Evolutionary conservation across 75 land plant species (phyloP).

Genomic region (Azolla pinnata): DNA sequence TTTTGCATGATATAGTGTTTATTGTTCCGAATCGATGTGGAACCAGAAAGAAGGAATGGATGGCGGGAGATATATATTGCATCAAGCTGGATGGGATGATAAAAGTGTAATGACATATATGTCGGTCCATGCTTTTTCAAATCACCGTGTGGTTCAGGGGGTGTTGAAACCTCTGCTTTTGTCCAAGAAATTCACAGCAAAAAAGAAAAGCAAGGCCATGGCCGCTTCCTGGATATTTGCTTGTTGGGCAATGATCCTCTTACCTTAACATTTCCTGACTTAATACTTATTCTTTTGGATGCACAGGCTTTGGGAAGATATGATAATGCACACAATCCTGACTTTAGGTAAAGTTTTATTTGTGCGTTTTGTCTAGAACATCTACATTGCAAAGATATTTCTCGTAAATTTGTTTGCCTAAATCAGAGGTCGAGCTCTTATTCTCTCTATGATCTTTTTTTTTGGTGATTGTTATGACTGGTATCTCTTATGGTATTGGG

Average conservation of each 20-base stretch:
- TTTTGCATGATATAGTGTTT: too few relatives aligned
- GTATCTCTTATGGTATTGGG: not conserved
- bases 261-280: conserved; percentile 30
- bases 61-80: conserved; percentile 26
- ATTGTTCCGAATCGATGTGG: too few relatives aligned
- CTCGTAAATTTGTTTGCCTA: not conserved
- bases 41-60: conserved; percentile 17
- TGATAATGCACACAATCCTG: conserved; percentile 20
- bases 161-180: conserved; percentile 5
- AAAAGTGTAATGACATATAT: conserved; percentile 39
- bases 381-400: not conserved
- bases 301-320: conserved; percentile 51
- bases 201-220: conserved; percentile 14
- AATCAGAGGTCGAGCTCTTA: not conserved
- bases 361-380: not conserved
- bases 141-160: conserved; percentile 13
- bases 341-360: conserved; percentile 21
- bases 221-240: conserved; percentile 31
- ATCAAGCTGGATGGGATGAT: conserved; percentile 39
- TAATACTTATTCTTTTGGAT: conserved; percentile 38
- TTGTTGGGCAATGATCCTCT: conserved; percentile 24
- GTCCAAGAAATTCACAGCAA: too few relatives aligned
- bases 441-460: conserved; percentile 5
- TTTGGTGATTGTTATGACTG: conserved; percentile 7
- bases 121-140: conserved; percentile 12